These are phyloP conservation scores for Vanrija humicola DNA, from an alignment of 1,284 basidiomycete genomes.

Conservation along the genomic window DNA sequence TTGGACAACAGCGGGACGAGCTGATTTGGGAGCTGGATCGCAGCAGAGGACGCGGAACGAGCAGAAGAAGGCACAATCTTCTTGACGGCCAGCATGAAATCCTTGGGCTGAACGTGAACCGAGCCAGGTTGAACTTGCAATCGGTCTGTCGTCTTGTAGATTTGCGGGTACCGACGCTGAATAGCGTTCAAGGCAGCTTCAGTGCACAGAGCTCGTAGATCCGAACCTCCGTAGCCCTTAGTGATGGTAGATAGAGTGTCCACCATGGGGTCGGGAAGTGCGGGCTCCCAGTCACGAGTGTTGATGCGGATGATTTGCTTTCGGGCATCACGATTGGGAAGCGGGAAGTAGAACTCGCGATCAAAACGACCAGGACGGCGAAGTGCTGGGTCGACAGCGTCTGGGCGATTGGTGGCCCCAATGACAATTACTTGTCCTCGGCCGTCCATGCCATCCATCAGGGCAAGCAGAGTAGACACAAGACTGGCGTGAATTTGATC, in stretches of 20 bases:
- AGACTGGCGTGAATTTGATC: conserved; percentile 99
- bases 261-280: conserved; percentile 62
- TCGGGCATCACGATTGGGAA: conserved; percentile 79
- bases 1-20: conserved; percentile 73
- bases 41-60: conserved; percentile 78
- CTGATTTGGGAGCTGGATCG: conserved; percentile 78
- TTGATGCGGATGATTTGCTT: conserved; percentile 88
- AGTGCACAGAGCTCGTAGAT: conserved; percentile 89
- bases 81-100: conserved; percentile 97
- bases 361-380: conserved; percentile 94
- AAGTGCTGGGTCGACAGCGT: conserved; percentile 93
- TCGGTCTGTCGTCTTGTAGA: conserved; percentile 88
- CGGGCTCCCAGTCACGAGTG: conserved; percentile 86
- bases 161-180: conserved; percentile 93
- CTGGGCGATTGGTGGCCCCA: conserved; percentile 95
- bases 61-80: conserved; percentile 93
- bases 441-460: conserved; percentile 99
- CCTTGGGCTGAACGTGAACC: conserved; percentile 79
- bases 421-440: conserved; percentile 95
- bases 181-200: conserved; percentile 96
- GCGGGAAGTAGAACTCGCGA: conserved; percentile 95
- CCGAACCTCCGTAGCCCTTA: conserved; percentile 97
- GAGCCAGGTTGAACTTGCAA: conserved; percentile 79
- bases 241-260: conserved; percentile 80
- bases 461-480: conserved; percentile 88